Base-by-base conservation (phyloP, 176 grass and related monocot genomes). In the Eleusine coracana region DNA sequence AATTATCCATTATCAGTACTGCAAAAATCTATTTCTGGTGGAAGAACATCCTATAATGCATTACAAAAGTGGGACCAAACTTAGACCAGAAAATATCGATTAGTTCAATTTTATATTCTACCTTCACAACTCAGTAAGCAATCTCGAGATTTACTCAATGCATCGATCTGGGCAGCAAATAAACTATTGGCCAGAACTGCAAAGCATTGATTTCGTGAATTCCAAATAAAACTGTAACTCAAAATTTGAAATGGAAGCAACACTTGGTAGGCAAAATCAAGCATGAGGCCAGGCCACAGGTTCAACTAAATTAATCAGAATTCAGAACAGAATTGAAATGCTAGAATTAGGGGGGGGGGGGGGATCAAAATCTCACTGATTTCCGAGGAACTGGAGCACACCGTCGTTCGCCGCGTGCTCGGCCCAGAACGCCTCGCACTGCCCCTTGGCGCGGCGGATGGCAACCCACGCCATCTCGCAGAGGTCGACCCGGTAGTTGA, bases 361-460 rank as follows among this genome's bases (percentile, higher is more conserved):
- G 18, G 25, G 25, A 49, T 18, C 0, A 28, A 20, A 5, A 27
- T 69, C 78, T 80, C 51, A 82, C 85, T 71, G 83, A 25, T 75
- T 38, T 46, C 46, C 68, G 12, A 89, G 87, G 70, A 79, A 75
- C 13, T 13, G 41, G 75, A 89, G 82, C 13, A 85, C 12, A 3
- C 25, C 59, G 29, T 80, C 69, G 73, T 80, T 58, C 8, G 45
- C 82, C 2, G 73, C 52, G 28, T 85, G 25, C 55, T 85, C 75
- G 11, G 64, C 50, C 37, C 67, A 89, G 51, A 89, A 89, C 23
- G 82, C 82, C 82, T 89, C 76, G 68, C 82, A 84, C 65, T 46
- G 59, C 6, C 76, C 76, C 6, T 42, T 38, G 21, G 81, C 71
- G 25, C 82, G 68, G 66, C 82, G 56, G 41, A 89, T 79, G 48